A percentile compares a stretch with the other conserved stretches of the same genome.
phyloP scores from a whole-genome alignment of 2,329 filamentous ascomycete species.

The Grosmannia clavigera region DNA sequence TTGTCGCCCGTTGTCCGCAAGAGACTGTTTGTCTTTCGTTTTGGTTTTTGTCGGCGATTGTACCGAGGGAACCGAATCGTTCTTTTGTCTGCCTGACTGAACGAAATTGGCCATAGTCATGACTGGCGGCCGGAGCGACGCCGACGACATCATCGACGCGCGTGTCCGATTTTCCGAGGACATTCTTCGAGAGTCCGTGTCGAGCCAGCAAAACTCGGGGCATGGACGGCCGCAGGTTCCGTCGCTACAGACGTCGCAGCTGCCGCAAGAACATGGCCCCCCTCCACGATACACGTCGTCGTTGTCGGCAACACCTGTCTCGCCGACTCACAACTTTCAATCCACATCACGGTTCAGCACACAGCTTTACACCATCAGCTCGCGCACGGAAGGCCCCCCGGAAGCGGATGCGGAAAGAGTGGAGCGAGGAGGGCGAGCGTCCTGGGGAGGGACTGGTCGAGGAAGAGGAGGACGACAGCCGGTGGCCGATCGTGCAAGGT shows the following conservation, averaged over 20 bases:
- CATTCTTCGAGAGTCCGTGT: conserved; percentile 8
- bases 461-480: not conserved
- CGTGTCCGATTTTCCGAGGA: conserved; percentile 18
- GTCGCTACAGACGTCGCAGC: not conserved
- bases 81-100: not conserved
- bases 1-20: too few relatives aligned
- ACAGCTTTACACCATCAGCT: conserved; percentile 20
- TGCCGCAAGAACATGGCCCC: not conserved
- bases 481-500: not conserved
- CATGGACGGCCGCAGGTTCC: not conserved
- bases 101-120: conserved; percentile 1
- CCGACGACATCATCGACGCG: conserved; percentile 3
- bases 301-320: not conserved
- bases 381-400: conserved; percentile 13
- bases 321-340: not conserved
- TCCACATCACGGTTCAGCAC: conserved; percentile 12
- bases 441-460: not conserved
- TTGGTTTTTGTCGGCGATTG: too few relatives aligned
- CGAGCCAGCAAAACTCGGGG: not conserved
- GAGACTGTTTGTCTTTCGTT: too few relatives aligned
- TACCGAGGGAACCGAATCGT: too few relatives aligned
- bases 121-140: conserved; percentile 8
- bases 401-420: not conserved
- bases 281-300: not conserved
- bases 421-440: not conserved